phyloP scores from a whole-genome alignment of 2,329 filamentous ascomycete genomes.

The Aureobasidium vineae region DNA sequence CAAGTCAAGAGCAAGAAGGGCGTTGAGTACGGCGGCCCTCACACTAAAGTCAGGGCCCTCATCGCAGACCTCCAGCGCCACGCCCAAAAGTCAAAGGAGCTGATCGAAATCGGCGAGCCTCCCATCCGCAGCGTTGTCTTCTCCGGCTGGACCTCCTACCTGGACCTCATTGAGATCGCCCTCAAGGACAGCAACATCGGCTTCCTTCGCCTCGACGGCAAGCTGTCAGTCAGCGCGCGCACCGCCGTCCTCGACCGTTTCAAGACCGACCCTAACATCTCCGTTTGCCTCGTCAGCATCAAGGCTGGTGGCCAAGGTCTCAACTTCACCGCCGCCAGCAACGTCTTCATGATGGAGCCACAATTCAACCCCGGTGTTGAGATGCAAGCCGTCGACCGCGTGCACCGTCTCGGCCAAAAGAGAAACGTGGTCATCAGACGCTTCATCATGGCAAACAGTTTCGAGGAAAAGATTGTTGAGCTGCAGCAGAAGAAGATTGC shows the following conservation, averaged over 20 bases:
- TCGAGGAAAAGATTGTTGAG: conserved; percentile 90
- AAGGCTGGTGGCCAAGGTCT: conserved; percentile 88
- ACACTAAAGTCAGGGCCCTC: conserved; percentile 86
- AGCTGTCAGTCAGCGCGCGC: conserved; percentile 74
- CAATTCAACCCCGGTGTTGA: conserved; percentile 96
- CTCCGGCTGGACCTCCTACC: conserved; percentile 91
- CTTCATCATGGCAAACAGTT: conserved; percentile 86
- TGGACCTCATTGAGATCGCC: conserved; percentile 86
- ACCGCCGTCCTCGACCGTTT: conserved; percentile 74
- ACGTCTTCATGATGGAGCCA: conserved; percentile 96
- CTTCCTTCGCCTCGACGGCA: conserved; percentile 83
- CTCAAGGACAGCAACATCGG: conserved; percentile 65
- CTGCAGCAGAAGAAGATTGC: conserved; percentile 92
- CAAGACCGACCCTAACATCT: conserved; percentile 66
- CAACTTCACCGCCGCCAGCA: conserved; percentile 81
- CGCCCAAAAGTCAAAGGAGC: conserved; percentile 59
- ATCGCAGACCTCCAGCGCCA: conserved; percentile 69
- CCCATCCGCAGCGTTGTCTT: conserved; percentile 86
- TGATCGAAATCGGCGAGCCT: conserved; percentile 57
- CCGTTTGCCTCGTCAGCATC: conserved; percentile 87
- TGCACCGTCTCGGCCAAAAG: conserved; percentile 87
- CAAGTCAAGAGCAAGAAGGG: conserved; percentile 54
- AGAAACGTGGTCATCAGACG: conserved; percentile 82
- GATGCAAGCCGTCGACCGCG: conserved; percentile 89
- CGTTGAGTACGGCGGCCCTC: conserved; percentile 74